A percentile compares a stretch with the other conserved stretches of the same genome.
Conservation (phyloP, 2,329 filamentous ascomycete genomes). For the Zymoseptoria crescenta region DNA sequence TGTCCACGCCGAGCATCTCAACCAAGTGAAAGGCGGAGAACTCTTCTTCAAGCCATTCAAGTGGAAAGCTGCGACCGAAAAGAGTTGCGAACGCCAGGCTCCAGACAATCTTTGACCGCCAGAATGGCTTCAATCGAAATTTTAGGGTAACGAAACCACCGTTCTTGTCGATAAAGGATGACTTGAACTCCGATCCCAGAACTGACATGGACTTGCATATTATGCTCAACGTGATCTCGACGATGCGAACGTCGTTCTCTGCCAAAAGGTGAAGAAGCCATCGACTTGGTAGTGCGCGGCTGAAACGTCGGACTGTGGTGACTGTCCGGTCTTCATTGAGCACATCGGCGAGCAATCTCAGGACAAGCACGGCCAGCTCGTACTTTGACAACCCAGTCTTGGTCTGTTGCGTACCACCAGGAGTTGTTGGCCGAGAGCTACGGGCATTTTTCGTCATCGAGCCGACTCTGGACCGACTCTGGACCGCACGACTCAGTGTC, state of each 20-base stretch:
- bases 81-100: slow-evolving; percentile 79
- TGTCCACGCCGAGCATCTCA: slow-evolving; percentile 56
- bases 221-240: slow-evolving; percentile 73
- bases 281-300: slow-evolving; percentile 90
- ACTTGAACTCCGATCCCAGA: slow-evolving; percentile 72
- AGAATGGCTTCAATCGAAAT: slow-evolving; percentile 74
- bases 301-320: slow-evolving; percentile 56
- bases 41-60: slow-evolving; percentile 63
- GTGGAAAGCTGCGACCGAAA: slow-evolving; percentile 69
- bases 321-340: slow-evolving; percentile 20
- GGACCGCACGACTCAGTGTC: slow-evolving; percentile 23
- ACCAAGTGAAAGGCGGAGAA: slow-evolving; percentile 69
- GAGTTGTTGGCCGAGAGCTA: slow-evolving; percentile 21
- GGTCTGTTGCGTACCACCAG: slow-evolving; percentile 11
- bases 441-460: slow-evolving; percentile 23
- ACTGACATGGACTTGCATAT: slow-evolving; percentile 74
- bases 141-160: slow-evolving; percentile 85
- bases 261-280: slow-evolving; percentile 69
- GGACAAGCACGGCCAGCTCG: slow-evolving; percentile 24
- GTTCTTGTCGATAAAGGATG: slow-evolving; percentile 77
- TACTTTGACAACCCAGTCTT: slow-evolving; percentile 16
- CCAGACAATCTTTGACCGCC: slow-evolving; percentile 80
- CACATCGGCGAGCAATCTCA: slow-evolving; percentile 22
- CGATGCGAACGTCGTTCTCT: slow-evolving; percentile 75
- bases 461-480: slow-evolving; percentile 19